Evolutionary conservation across 2,329 filamentous ascomycete genomes (phyloP).

Genomic region (Apiospora rasikravindrae): DNA sequence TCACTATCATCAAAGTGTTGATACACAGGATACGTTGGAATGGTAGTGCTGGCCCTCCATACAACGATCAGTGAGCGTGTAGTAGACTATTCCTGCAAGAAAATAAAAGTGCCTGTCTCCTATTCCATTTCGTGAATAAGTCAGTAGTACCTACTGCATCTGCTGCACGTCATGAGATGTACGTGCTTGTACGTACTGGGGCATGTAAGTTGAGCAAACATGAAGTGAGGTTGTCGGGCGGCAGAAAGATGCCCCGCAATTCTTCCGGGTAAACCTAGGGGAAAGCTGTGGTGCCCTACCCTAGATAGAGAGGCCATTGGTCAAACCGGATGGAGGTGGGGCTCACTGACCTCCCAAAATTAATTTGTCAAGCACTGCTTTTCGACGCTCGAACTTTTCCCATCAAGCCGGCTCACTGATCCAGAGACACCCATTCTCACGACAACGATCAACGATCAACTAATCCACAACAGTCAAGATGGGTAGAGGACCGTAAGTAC

Average conservation of each 20-base stretch:
- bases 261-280: neutral
- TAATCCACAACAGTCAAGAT: constrained; percentile 46
- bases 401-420: constrained; percentile 17
- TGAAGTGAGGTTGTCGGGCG: neutral
- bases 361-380: constrained; percentile 17
- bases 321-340: neutral
- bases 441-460: constrained; percentile 39
- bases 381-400: constrained; percentile 20
- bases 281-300: constrained; percentile 15
- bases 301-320: constrained; percentile 5
- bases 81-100: neutral
- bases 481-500: constrained; percentile 61
- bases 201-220: neutral
- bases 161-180: neutral
- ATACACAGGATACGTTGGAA: neutral
- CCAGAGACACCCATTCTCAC: constrained; percentile 31
- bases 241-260: neutral
- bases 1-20: neutral
- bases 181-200: no score
- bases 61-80: no score
- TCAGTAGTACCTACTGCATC: neutral
- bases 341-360: constrained; percentile 15
- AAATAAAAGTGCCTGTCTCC: no score
- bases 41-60: no score
- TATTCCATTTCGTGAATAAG: no score